Percentiles rank a stretch among this genome's conserved stretches.
Evolutionary conservation across 352 stramenopile species (phyloP).

Genomic region (Pythium brassicae): DNA sequence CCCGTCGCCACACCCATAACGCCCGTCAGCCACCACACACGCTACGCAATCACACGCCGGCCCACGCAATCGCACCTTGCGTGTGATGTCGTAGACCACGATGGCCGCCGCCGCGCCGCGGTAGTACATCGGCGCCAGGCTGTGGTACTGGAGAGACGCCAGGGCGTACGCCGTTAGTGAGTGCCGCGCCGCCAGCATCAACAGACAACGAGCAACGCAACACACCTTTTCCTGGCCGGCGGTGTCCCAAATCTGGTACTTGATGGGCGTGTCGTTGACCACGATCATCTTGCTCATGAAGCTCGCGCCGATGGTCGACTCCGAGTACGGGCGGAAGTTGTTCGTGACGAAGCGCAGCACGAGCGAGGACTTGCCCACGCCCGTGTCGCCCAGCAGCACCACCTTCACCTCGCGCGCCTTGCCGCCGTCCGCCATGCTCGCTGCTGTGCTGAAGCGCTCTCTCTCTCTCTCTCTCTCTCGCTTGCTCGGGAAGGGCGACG

Average conservation of each 20-base stretch:
- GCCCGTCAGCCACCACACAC: neutral
- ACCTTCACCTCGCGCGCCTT: conserved; percentile 89
- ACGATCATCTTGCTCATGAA: conserved; percentile 97
- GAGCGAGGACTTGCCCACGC: conserved; percentile 96
- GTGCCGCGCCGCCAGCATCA: too few relatives aligned
- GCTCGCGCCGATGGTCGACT: conserved; percentile 96
- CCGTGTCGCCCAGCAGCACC: conserved; percentile 90
- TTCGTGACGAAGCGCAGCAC: conserved; percentile 96
- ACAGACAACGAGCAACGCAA: neutral
- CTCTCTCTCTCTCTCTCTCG: too few relatives aligned
- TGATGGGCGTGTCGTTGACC: conserved; percentile 89
- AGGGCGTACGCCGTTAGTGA: too few relatives aligned
- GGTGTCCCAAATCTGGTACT: conserved; percentile 99
- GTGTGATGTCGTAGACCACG: conserved; percentile 98
- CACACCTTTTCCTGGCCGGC: conserved; percentile 92
- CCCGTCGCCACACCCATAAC: conserved; percentile 5
- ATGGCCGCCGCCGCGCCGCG: conserved; percentile 95
- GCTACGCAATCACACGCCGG: neutral
- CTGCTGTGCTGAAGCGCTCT: neutral
- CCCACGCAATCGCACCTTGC: conserved; percentile 54
- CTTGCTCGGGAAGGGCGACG: too few relatives aligned
- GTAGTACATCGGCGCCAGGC: conserved; percentile 98
- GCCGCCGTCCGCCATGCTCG: conserved; percentile 50
- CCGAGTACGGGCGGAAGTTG: conserved; percentile 95
- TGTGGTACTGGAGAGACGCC: conserved; percentile 88